phyloP scores from a whole-genome alignment of 345 rosid species.

The Zanthoxylum bungeanum region DNA sequence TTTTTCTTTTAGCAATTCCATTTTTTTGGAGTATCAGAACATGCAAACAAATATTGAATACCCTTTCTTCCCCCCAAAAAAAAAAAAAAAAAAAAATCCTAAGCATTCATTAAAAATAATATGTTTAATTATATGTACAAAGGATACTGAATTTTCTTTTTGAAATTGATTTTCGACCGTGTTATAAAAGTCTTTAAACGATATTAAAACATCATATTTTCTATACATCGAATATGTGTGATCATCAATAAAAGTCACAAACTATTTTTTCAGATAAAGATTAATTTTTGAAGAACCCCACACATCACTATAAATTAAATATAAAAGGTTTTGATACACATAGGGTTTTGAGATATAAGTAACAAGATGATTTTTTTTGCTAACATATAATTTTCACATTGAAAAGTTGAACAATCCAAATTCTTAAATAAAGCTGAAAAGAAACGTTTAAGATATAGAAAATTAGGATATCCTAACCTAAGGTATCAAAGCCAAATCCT shows the following conservation, averaged over 20 bases:
- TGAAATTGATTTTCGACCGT: neutral
- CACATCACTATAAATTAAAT: neutral
- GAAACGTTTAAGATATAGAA: neutral
- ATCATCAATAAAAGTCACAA: conserved; percentile 1
- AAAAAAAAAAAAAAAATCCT: neutral
- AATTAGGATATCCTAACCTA: neutral
- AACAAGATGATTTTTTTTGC: neutral
- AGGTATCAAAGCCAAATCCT: neutral
- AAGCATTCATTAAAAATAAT: too few species aligned
- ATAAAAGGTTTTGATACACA: neutral
- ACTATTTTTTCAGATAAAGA: neutral
- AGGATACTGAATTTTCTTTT: neutral
- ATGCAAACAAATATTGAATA: neutral
- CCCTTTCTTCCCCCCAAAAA: neutral
- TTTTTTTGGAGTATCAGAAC: neutral
- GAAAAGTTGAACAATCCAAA: neutral
- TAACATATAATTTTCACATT: neutral
- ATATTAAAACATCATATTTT: neutral
- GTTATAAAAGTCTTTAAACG: neutral
- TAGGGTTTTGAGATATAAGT: too few species aligned
- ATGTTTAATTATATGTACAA: too few species aligned
- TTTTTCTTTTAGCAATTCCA: neutral
- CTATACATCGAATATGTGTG: neutral
- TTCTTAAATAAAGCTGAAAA: neutral
- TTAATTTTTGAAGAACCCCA: too few species aligned